These are phyloP conservation scores for Cadophora luteo-olivacea DNA, from an alignment of 2,329 filamentous ascomycete genomes.

Conservation along the genomic window DNA sequence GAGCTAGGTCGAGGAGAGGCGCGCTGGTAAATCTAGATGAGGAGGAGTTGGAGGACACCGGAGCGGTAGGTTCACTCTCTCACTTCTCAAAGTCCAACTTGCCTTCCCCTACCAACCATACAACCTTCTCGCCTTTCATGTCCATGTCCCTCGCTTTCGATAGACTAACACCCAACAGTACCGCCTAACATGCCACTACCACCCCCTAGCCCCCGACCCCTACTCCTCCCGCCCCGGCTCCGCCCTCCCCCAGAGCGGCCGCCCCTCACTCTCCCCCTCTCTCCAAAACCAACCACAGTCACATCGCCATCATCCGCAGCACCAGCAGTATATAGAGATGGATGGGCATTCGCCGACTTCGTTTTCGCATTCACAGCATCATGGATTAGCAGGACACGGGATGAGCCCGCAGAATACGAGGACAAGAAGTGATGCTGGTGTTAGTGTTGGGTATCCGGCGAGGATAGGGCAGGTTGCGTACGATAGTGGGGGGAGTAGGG, in stretches of 20 bases:
- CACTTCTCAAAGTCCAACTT: neutral
- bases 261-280: neutral
- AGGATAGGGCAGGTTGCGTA: slow-evolving; percentile 4
- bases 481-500: slow-evolving; percentile 6
- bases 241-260: neutral
- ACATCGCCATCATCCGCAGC: neutral
- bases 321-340: slow-evolving; percentile 10
- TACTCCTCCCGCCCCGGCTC: neutral
- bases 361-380: neutral
- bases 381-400: too few species aligned
- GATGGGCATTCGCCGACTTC: neutral
- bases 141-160: neutral
- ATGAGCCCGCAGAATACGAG: neutral
- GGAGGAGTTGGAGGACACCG: slow-evolving; percentile 12
- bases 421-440: neutral
- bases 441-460: neutral
- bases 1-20: slow-evolving; percentile 11
- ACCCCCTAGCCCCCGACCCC: neutral
- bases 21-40: slow-evolving; percentile 8
- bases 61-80: neutral
- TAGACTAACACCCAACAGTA: neutral
- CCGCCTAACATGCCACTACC: slow-evolving; percentile 11
- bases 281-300: slow-evolving; percentile 7
- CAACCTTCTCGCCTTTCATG: too few species aligned
- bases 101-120: too few species aligned